phyloP scores from a whole-genome alignment of 257 asterid genomes.

The Salvia rosmarinus region DNA sequence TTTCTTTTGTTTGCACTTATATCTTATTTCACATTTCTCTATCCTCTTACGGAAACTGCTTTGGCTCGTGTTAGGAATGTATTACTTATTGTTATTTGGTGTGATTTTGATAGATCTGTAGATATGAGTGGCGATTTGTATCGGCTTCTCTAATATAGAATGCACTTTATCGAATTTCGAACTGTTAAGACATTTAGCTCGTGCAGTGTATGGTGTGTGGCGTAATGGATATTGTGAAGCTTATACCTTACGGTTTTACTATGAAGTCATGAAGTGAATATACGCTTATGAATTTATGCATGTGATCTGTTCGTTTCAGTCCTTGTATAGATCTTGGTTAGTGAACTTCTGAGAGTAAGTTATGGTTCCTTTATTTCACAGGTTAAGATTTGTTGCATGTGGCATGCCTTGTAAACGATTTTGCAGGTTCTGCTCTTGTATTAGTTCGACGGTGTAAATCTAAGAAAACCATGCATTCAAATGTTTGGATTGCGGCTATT shows the following conservation, averaged over 20 bases:
- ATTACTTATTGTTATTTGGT: no score
- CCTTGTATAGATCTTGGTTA: neutral
- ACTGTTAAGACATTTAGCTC: neutral
- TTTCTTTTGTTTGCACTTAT: no score
- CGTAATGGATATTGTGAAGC: slow-evolving; percentile 5
- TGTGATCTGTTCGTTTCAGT: neutral
- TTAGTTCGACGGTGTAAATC: no score
- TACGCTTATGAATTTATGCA: neutral
- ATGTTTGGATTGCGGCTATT: no score
- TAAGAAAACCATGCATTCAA: no score
- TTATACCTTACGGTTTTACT: neutral
- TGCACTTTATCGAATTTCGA: neutral
- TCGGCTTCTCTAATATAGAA: neutral
- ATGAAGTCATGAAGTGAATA: neutral
- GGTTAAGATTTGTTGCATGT: neutral
- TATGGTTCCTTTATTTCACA: neutral
- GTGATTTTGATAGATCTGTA: neutral
- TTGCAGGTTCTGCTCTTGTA: no score
- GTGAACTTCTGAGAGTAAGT: neutral
- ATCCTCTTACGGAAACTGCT: no score
- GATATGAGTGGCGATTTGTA: neutral
- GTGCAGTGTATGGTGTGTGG: neutral
- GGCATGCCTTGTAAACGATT: no score
- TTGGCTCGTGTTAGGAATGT: no score
- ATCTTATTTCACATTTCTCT: no score